Evolutionary conservation across 305 asterid genomes (phyloP).

Genomic region (Withania somnifera): DNA sequence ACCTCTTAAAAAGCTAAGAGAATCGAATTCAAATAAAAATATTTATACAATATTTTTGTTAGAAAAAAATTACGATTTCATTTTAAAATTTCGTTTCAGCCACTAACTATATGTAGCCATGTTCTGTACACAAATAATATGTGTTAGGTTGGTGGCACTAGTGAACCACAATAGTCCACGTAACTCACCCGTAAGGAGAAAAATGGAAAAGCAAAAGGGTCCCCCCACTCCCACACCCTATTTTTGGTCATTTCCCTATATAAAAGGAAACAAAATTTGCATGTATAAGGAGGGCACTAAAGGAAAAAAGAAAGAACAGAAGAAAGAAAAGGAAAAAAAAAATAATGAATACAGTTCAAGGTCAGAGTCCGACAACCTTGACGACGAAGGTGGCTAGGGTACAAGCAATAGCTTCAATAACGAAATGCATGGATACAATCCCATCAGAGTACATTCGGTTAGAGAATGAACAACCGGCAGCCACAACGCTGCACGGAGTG

Average conservation of each 20-base stretch:
- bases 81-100: no score
- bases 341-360: not conserved
- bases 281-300: no score
- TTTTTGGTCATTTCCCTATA: not conserved
- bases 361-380: not conserved
- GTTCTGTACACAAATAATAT: not conserved
- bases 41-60: no score
- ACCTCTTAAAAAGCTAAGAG: no score
- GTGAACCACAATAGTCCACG: constrained; percentile 7
- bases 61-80: no score
- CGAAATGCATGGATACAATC: constrained; percentile 22
- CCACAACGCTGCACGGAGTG: constrained; percentile 33
- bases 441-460: constrained; percentile 54
- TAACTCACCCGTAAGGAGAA: not conserved
- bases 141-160: not conserved
- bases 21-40: no score
- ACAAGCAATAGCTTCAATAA: constrained; percentile 21
- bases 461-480: constrained; percentile 52
- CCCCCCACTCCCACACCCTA: no score
- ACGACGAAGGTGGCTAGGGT: constrained; percentile 40
- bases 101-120: no score
- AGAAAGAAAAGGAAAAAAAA: not conserved
- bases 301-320: not conserved
- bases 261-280: not conserved
- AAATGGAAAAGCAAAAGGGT: not conserved